phyloP scores from a whole-genome alignment of 805 yeast species.

The Metschnikowia arizonensis region DNA sequence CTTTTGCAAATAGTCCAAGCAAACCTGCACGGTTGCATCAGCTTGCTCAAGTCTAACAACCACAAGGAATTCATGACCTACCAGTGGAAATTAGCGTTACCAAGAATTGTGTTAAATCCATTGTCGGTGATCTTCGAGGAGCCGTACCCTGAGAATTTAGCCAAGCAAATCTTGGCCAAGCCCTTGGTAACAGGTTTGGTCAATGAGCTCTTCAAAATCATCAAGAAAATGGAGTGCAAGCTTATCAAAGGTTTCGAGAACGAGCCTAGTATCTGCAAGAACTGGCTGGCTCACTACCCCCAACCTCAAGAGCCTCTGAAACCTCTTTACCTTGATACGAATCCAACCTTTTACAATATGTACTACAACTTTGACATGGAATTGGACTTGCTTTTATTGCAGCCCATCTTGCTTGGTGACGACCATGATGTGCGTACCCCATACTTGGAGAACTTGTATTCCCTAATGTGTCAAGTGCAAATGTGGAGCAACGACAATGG shows the following conservation, averaged over 20 bases:
- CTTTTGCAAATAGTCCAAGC: constrained; percentile 33
- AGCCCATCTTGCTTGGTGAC: constrained; percentile 87
- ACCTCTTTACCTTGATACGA: constrained; percentile 28
- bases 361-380: constrained; percentile 49
- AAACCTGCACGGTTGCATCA: constrained; percentile 34
- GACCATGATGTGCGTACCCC: constrained; percentile 85
- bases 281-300: constrained; percentile 49
- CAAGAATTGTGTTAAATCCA: constrained; percentile 75
- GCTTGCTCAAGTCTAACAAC: constrained; percentile 47
- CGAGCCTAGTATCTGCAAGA: constrained; percentile 53
- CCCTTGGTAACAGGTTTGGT: constrained; percentile 81
- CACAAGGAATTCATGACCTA: constrained; percentile 60
- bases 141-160: constrained; percentile 55
- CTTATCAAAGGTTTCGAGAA: constrained; percentile 66
- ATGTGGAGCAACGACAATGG: constrained; percentile 41
- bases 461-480: constrained; percentile 63
- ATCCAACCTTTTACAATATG: constrained; percentile 63
- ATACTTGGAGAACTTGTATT: constrained; percentile 81
- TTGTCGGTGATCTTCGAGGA: constrained; percentile 70
- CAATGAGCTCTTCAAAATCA: constrained; percentile 66
- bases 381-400: constrained; percentile 72
- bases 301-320: constrained; percentile 13
- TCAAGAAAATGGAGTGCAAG: constrained; percentile 73
- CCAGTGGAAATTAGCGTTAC: constrained; percentile 84
- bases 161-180: constrained; percentile 70